Evolutionary conservation across 495 filamentous ascomycete species (phyloP), one percentile per base, ranked within the genome.

Genomic region (Penicillium robsamsonii): DNA sequence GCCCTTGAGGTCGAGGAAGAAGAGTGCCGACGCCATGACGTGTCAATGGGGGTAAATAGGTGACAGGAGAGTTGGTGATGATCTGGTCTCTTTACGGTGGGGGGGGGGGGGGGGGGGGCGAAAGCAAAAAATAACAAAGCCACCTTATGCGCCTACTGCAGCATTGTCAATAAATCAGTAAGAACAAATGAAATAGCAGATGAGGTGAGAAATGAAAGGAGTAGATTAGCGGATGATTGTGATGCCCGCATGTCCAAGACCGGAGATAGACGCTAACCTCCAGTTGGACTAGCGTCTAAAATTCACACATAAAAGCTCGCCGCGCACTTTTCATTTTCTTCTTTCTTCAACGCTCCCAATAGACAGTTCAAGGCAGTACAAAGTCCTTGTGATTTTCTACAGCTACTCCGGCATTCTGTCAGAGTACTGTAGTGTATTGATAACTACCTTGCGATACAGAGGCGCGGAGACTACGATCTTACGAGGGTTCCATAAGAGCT

Each of bases 1-100:
- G 87, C 95, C 95, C 89, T 99, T 99, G 52, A 99, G 82, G 75
- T 99, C 95, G 64, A 99, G 87, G 72, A 99, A 99, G 82, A 99
- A 99, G 70, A 99, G 70, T 42, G 95, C 95, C 51, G 95, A 99
- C 60, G 94, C 94, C 95, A 97, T 99, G 68, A 67, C 81, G 62
- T 59, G 57, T 65, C 56, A 59, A 67, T 55, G 58, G 60, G 38
- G 50, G 30, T 46, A 46, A 53, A 46, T 38, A 45, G 56, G 49
- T 55, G 49, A 60, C 15, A 41, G 47, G 46, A 17, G 46, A 56
- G 33, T 31, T 31, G 43, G 27, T 42, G 27, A 31, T 44, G 65
- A 63, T 64, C 53, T 53, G 64, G 59, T 54, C 46, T 54, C 35
- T 53, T 53, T 30, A 17, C 31, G 50, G 38, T 52, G 6, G 40